Evolutionary conservation across 202 grass and related monocot species (phyloP), one percentile per base, ranked within the genome.

Genomic region (Zizania palustris): DNA sequence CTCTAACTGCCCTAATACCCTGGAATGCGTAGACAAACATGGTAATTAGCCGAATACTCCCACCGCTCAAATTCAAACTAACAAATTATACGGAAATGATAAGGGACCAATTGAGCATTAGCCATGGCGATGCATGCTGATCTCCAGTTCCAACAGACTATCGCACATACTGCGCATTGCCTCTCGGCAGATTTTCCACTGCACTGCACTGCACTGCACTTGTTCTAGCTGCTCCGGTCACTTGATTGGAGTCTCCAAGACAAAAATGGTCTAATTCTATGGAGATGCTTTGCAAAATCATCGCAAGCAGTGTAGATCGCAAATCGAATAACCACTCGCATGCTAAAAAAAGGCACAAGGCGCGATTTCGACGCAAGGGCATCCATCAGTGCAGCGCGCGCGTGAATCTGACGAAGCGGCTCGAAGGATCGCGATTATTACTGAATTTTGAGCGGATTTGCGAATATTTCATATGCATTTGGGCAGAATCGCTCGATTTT

Each of bases 191-290:
- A 28, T 28, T 28, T 68, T 28, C 28, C 28, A 28, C 28, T 0
- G 28, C 28, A 28, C 41, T 36, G 28, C 62, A 20, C 21, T 63
- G 37, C n/a, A n/a, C 16, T 34, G 21, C 41, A 6, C 40, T 46
- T 48, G n/a, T 28, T 67, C 13, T 45, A n/a, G 9, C 13, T 37
- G 39, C 56, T 45, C 63, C 15, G 50, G 45, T 67, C 63, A 78
- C 39, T 55, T 33, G 28, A 2, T 5, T 42, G 3, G 40, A 51
- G 7, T 6, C 35, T 20, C 16, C 5, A 60, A 62, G 34, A 61
- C 14, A 61, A 41, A 13, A 41, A 62, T 9, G 4, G 19, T 69
- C 41, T 14, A 43, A 59, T 3, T 59, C 14, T 35, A 44, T 0
- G 3, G 28, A 58, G 11, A 40, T 28, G 28, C 1, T 56, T 34